Percentiles rank a stretch among this genome's conserved stretches.
These are phyloP conservation scores for Ceratocystis huliohia DNA, from an alignment of 2,329 filamentous ascomycete species.

Conservation along the genomic window DNA sequence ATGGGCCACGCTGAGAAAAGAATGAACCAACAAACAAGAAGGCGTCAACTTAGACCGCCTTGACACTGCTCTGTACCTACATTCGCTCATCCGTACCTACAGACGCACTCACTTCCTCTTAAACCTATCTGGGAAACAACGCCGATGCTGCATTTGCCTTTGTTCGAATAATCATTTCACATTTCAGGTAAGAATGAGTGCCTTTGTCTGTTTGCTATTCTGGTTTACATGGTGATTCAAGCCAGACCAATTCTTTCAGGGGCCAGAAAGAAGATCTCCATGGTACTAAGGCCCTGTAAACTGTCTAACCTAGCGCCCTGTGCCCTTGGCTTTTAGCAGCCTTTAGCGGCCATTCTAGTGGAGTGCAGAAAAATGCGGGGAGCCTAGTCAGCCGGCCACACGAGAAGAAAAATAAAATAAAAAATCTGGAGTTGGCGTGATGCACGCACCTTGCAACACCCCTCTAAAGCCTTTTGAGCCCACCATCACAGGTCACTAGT, in stretches of 20 bases:
- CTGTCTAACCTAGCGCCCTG: neutral
- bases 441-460: neutral
- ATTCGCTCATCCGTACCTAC: neutral
- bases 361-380: neutral
- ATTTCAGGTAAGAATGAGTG: neutral
- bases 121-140: conserved; percentile 19
- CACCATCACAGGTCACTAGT: neutral
- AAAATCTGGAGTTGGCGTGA: neutral
- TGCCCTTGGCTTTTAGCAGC: neutral
- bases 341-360: neutral
- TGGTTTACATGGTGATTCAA: neutral
- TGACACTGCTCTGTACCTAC: neutral
- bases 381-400: neutral
- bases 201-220: neutral
- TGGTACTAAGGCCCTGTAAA: neutral
- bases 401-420: too few relatives aligned
- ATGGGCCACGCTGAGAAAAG: neutral
- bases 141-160: neutral
- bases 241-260: neutral
- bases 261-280: too few relatives aligned
- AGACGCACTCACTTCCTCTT: neutral
- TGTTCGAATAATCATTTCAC: too few relatives aligned
- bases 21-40: neutral
- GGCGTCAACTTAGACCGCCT: neutral
- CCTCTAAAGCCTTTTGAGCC: neutral